Conservation (phyloP, 805 yeast genomes). For the Sugiyamaella chiloensis region DNA sequence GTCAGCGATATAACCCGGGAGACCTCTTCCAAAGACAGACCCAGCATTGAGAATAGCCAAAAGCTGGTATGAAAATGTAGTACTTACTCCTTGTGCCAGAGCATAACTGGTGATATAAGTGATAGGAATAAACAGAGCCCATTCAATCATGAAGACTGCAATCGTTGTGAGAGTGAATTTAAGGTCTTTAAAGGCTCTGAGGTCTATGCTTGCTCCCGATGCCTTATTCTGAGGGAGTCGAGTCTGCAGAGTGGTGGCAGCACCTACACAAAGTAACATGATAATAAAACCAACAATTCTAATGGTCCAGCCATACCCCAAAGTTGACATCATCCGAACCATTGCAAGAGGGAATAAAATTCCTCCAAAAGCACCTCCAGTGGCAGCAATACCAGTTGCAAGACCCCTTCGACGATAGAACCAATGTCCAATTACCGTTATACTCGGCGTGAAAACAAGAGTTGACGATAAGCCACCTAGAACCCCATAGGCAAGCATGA, state of each 20-base stretch:
- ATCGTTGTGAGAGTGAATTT: slow-evolving; percentile 30
- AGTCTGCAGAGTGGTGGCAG: slow-evolving; percentile 38
- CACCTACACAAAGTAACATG: slow-evolving; percentile 27
- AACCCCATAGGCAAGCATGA: slow-evolving; percentile 53
- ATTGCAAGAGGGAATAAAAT: slow-evolving; percentile 55
- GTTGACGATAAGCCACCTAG: slow-evolving; percentile 47
- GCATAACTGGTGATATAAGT: slow-evolving; percentile 61
- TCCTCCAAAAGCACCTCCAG: slow-evolving; percentile 70
- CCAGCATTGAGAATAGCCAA: slow-evolving; percentile 47
- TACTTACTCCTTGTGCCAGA: slow-evolving; percentile 23
- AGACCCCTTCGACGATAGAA: slow-evolving; percentile 53
- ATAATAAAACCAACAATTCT: slow-evolving; percentile 43
- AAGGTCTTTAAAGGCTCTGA: slow-evolving; percentile 30
- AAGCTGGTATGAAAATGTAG: slow-evolving; percentile 34
- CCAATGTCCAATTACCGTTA: slow-evolving; percentile 61
- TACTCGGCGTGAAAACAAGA: slow-evolving; percentile 48
- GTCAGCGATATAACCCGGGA: slow-evolving; percentile 58
- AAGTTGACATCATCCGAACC: slow-evolving; percentile 40
- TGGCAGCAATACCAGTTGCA: slow-evolving; percentile 59
- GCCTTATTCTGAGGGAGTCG: slow-evolving; percentile 32
- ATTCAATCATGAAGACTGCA: slow-evolving; percentile 42
- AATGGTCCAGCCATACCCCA: slow-evolving; percentile 64
- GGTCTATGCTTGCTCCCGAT: slow-evolving; percentile 29
- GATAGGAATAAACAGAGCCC: slow-evolving; percentile 48
- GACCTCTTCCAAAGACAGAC: slow-evolving; percentile 51